Base-by-base conservation (phyloP, 139 green algal species). In the Mesotaenium endlicherianum region DNA sequence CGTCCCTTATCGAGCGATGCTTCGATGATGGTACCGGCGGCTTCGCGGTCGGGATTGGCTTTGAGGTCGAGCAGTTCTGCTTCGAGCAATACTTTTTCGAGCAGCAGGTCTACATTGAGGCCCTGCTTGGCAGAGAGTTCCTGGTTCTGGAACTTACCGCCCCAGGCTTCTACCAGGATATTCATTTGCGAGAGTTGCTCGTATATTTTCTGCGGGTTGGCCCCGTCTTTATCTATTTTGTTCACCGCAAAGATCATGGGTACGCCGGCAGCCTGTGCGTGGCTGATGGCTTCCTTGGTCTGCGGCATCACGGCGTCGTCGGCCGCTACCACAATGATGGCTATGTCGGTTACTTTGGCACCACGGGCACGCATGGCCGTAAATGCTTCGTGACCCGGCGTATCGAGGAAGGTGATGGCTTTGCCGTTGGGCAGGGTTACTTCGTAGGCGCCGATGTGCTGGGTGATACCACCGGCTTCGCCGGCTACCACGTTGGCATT, bases 251-350 rank as follows among this genome's bases (percentile, higher is more conserved):
- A 43, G 31, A 94, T 80, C 58, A 98, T 95, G 76, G 95, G 94
- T 58, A 98, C 53, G 34, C 55, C 41, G 2, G 95, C 91, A 0
- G 94, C 93, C 86, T 94, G 91, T 3, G 95, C 95, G 86, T 98
- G 96, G 36, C 69, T 86, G 71, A 98, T 89, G 20, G 95, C 95
- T 82, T 99, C 96, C 0, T 91, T 70, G 8, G 96, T 99, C 91
- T 99, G 96, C 31, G 95, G 95, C 79, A 93, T 92, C 76, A 99
- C 93, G 36, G 69, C 95, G 80, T 98, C 96, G 83, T 98, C 95
- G 36, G 75, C 75, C 34, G 96, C 96, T 17, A 96, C 95, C 72
- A 99, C 94, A 31, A 98, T 94, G 85, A 98, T 92, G 16, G 95
- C 95, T 36, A 98, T 92, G 87, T 99, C 96, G 0, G 95, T 99